Evolutionary conservation across 768 basidiomycete species (phyloP).

Genomic region (Hemileccinum impolitum): DNA sequence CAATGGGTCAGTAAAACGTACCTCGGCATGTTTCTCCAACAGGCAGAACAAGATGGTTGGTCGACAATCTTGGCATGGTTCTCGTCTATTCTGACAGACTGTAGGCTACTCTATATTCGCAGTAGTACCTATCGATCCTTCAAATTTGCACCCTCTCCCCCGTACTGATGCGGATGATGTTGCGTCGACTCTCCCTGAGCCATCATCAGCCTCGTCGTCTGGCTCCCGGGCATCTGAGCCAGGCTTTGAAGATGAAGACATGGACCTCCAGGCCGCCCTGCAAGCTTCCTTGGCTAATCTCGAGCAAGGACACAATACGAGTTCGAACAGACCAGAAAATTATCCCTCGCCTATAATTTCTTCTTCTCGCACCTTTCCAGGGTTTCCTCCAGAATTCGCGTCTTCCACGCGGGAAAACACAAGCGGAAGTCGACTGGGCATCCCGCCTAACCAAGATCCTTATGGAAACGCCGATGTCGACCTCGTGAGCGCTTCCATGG

Average conservation of each 20-base stretch:
- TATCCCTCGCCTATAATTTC: constrained; percentile 25
- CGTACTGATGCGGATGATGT: constrained; percentile 71
- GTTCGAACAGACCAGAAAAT: constrained; percentile 9
- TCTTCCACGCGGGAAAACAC: constrained; percentile 15
- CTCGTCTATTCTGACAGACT: constrained; percentile 8
- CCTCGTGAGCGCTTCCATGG: constrained; percentile 65
- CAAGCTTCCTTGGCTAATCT: constrained; percentile 66
- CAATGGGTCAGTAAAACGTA: constrained; percentile 84
- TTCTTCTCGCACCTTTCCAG: constrained; percentile 26
- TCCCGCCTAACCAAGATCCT: constrained; percentile 32
- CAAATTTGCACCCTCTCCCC: constrained; percentile 49
- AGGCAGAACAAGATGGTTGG: constrained; percentile 81
- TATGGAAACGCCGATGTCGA: constrained; percentile 38
- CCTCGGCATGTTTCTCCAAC: constrained; percentile 81
- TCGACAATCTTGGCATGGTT: background rate
- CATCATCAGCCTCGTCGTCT: constrained; percentile 21
- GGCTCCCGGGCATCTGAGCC: constrained; percentile 10
- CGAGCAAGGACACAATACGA: background rate
- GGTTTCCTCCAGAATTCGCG: constrained; percentile 14
- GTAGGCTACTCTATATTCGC: constrained; percentile 81
- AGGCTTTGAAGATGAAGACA: constrained; percentile 78
- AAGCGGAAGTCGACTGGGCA: constrained; percentile 9
- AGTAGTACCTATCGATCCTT: constrained; percentile 60
- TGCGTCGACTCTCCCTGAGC: constrained; percentile 60
- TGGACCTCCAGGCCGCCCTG: constrained; percentile 82